Evolutionary conservation across 495 filamentous ascomycete species (phyloP).

Genomic region (Trichoderma asperelloides): DNA sequence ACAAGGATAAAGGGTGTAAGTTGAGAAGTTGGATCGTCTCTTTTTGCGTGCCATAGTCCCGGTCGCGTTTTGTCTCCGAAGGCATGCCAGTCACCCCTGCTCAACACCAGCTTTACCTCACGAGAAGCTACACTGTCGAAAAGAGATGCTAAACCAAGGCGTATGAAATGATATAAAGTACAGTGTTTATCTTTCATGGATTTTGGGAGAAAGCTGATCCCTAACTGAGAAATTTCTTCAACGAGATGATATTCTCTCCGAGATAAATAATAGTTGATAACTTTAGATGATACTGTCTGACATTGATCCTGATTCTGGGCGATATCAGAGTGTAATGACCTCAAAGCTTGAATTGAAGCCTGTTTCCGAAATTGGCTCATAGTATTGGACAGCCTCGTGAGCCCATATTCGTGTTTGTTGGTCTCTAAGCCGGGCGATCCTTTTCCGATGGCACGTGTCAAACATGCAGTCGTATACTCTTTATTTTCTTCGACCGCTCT

Average conservation of each 20-base stretch:
- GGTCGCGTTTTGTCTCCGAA: constrained; percentile 9
- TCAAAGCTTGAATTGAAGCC: not conserved
- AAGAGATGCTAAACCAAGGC: not conserved
- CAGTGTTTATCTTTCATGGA: not conserved
- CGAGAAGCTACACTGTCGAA: not conserved
- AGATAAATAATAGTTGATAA: not conserved
- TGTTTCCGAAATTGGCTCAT: not conserved
- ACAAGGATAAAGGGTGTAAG: constrained; percentile 22
- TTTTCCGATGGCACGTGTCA: not conserved
- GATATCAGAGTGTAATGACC: not conserved
- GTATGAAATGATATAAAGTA: not conserved
- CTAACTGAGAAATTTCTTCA: not conserved
- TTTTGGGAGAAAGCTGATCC: not conserved
- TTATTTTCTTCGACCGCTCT: not conserved
- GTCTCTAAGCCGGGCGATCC: not conserved
- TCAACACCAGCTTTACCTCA: not conserved
- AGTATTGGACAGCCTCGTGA: not conserved
- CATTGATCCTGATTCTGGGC: not conserved
- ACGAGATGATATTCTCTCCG: not conserved
- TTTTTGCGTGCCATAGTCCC: constrained; percentile 8
- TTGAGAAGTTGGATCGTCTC: constrained; percentile 9
- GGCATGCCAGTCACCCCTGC: constrained; percentile 6
- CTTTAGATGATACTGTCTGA: not conserved
- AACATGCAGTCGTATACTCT: not conserved
- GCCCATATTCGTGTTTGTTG: not conserved